These are phyloP conservation scores for Stagonosporopsis rhizophila DNA, from an alignment of 2,329 filamentous ascomycete genomes.

Conservation along the genomic window DNA sequence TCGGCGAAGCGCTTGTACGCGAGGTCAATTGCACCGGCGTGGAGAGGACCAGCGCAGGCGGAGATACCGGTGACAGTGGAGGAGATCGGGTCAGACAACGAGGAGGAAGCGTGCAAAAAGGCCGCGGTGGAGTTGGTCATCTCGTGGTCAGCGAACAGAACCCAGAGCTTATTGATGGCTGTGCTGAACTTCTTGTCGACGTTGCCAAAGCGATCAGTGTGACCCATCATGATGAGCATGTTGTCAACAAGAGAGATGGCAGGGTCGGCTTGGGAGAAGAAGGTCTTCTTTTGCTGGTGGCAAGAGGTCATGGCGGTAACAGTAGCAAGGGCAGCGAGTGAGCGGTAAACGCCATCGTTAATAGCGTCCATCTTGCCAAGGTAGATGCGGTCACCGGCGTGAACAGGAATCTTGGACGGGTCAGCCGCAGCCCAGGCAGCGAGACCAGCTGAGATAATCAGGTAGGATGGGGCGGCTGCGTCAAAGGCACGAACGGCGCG, in stretches of 20 bases:
- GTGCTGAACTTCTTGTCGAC: background rate
- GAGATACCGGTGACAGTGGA: background rate
- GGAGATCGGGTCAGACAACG: background rate
- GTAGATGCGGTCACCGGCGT: background rate
- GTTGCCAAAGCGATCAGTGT: background rate
- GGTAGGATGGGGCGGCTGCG: background rate
- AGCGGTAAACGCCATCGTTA: background rate
- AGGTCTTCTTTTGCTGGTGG: background rate
- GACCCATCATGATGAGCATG: background rate
- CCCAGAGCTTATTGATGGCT: background rate
- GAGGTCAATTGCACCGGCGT: constrained; percentile 1
- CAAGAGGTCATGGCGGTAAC: background rate
- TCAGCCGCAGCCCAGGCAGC: background rate
- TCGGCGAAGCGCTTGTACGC: constrained; percentile 1
- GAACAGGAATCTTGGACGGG: background rate
- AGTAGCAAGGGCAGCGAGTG: background rate
- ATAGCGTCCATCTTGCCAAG: background rate
- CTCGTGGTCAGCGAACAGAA: background rate
- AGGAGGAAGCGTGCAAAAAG: background rate
- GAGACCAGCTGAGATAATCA: background rate
- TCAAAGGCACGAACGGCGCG: background rate
- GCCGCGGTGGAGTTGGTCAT: background rate
- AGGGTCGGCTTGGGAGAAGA: background rate
- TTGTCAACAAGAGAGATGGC: background rate
- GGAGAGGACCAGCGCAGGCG: background rate